These are phyloP conservation scores for Umbellularia californica DNA, from an alignment of 164 flowering plant genomes.

Conservation along the genomic window DNA sequence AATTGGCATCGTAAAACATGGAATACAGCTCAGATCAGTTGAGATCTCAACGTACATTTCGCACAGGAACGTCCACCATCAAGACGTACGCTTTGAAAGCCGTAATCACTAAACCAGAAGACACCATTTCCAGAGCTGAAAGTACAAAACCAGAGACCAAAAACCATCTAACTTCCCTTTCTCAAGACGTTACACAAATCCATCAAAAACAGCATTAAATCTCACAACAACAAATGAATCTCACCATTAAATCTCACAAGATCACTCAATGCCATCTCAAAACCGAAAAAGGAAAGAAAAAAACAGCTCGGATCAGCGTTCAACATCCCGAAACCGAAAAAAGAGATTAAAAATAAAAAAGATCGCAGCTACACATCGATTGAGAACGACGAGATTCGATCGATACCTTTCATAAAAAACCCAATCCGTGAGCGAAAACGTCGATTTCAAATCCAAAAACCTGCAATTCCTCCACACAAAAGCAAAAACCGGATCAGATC, in stretches of 20 bases:
- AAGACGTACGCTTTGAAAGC: not conserved
- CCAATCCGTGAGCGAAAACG: not conserved
- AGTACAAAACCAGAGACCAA: not conserved
- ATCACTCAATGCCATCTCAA: not conserved
- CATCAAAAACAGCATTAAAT: not conserved
- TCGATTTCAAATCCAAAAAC: not conserved
- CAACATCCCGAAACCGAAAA: not conserved
- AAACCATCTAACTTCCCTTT: not conserved
- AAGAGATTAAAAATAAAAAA: too few species aligned
- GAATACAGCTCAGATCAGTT: too few species aligned
- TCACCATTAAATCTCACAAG: not conserved
- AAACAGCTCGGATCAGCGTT: not conserved
- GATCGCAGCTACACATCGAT: not conserved
- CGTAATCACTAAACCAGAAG: not conserved
- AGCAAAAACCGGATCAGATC: not conserved
- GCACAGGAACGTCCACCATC: too few species aligned
- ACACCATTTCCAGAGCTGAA: not conserved
- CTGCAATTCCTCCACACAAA: not conserved
- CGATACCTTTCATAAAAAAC: too few species aligned
- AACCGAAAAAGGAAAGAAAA: not conserved
- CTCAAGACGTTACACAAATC: not conserved
- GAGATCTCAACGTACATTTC: too few species aligned
- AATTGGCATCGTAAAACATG: too few species aligned
- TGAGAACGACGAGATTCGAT: not conserved
- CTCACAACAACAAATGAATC: not conserved